Evolutionary conservation across 2,329 filamentous ascomycete genomes (phyloP), one percentile per base, ranked within the genome.

Genomic region (Teratosphaeriaceae sp.): DNA sequence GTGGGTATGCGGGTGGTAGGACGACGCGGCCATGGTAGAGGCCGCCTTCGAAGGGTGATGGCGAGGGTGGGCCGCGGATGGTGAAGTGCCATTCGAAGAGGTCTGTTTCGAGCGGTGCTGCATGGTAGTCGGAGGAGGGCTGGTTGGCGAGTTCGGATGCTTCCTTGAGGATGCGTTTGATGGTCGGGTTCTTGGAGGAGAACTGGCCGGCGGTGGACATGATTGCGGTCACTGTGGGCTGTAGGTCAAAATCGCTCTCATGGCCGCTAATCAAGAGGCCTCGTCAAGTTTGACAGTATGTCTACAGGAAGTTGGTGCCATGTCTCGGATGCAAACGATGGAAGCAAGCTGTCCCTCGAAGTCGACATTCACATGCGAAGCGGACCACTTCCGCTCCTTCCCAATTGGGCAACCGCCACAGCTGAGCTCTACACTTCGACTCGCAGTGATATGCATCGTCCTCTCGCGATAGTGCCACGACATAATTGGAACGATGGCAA

Each of bases 21-120:
- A 89, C 78, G 63, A 98, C 97, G 59, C 90, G 88, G 45, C 92
- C 92, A 67, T 98, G 92, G 71, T 97, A 98, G 58, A 96, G 78
- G 37, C 92, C 92, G 23, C 74, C 71, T 34, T 80, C 79, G 68
- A 89, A 96, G 27, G 82, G 79, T 0, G 88, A 89, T 15, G 77
- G 76, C 23, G 78, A 73, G 0, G 90, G 90, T 0, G 90, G 89
- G 0, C 92, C 92, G 40, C 84, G 80, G n/a, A 98, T 75, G 0
- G 92, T 98, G 69, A 97, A 98, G 71, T 98, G 92, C 92, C 92
- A 98, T 68, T 97, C 89, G 68, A 95, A 95, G 42, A 98, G 81
- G 66, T 97, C 88, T 23, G 79, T 74, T 61, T 97, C 90, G 49
- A 90, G 79, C 0, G 92, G 92, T 3, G 82, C 74, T 30, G 90